Evolutionary conservation across 148 eudicot genomes (phyloP).

Genomic region (Rhododendron williamsianum): DNA sequence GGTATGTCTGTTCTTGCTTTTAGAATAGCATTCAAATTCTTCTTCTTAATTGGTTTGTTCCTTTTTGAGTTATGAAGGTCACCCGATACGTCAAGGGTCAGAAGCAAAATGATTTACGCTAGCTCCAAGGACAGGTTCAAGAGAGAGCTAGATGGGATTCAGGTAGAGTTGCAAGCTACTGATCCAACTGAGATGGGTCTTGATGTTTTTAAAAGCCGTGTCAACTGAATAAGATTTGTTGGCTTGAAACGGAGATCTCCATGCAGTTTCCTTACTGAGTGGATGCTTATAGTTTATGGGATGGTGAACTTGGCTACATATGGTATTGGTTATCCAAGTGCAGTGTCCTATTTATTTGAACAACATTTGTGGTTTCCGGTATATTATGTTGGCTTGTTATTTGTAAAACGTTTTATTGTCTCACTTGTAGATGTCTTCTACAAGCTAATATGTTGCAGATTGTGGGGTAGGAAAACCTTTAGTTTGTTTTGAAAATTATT

Average conservation of each 20-base stretch:
- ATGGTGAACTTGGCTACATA: conserved; percentile 14
- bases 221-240: conserved; percentile 5
- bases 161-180: conserved; percentile 26
- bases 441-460: conserved; percentile 19
- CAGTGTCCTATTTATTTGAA: conserved; percentile 1
- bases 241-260: conserved; percentile 3
- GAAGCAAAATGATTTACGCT: conserved; percentile 29
- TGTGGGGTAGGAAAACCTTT: conserved; percentile 9
- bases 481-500: conserved; percentile 9
- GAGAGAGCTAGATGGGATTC: conserved; percentile 27
- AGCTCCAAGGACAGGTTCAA: conserved; percentile 25
- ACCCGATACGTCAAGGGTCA: conserved; percentile 24
- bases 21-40: not conserved
- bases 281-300: conserved; percentile 18
- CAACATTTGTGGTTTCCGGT: conserved; percentile 11
- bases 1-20: conserved; percentile 10
- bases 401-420: conserved; percentile 11
- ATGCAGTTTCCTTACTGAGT: conserved; percentile 8
- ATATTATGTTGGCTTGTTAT: conserved; percentile 15
- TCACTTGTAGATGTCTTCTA: conserved; percentile 18
- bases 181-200: conserved; percentile 25
- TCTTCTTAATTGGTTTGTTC: not conserved
- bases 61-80: conserved; percentile 11
- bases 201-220: conserved; percentile 23
- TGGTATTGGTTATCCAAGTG: conserved; percentile 11